Conservation (phyloP, 1,139 yeast species). For the Scheffersomyces cryptocercus region DNA sequence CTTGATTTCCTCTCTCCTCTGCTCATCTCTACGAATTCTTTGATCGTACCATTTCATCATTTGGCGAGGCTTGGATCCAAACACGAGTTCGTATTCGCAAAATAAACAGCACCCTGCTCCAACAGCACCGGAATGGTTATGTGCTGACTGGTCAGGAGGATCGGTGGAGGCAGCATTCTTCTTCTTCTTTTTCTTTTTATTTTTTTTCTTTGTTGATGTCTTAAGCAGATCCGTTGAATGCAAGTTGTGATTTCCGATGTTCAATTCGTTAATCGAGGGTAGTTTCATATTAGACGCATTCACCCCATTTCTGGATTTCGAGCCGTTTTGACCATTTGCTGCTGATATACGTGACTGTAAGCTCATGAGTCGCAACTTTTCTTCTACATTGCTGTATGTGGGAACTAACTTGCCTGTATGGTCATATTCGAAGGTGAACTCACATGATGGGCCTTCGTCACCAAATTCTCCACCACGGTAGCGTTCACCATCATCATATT, state of each 20-base stretch:
- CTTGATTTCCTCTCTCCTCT: conserved; percentile 34
- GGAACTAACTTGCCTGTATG: conserved; percentile 45
- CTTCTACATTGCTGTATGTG: conserved; percentile 42
- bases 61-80: conserved; percentile 51
- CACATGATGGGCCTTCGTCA: conserved; percentile 28
- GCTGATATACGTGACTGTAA: conserved; percentile 12
- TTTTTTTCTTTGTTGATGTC: conserved; percentile 11
- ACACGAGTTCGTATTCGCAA: conserved; percentile 62
- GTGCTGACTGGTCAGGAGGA: background rate
- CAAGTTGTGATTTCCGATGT: conserved; percentile 6
- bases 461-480: conserved; percentile 3
- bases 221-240: conserved; percentile 12
- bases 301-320: conserved; percentile 1
- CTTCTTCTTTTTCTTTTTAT: conserved; percentile 26
- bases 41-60: conserved; percentile 50
- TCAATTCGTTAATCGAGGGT: conserved; percentile 19
- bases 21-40: conserved; percentile 34
- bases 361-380: conserved; percentile 35
- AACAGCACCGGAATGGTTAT: background rate
- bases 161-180: conserved; percentile 12
- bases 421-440: conserved; percentile 48
- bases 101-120: conserved; percentile 43
- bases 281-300: conserved; percentile 6
- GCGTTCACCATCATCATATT: conserved; percentile 5
- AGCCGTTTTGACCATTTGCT: background rate